A percentile compares a stretch with the other conserved stretches of the same genome.
Conservation (phyloP, 176 grass and related monocot genomes). For the Oryza officinalis region DNA sequence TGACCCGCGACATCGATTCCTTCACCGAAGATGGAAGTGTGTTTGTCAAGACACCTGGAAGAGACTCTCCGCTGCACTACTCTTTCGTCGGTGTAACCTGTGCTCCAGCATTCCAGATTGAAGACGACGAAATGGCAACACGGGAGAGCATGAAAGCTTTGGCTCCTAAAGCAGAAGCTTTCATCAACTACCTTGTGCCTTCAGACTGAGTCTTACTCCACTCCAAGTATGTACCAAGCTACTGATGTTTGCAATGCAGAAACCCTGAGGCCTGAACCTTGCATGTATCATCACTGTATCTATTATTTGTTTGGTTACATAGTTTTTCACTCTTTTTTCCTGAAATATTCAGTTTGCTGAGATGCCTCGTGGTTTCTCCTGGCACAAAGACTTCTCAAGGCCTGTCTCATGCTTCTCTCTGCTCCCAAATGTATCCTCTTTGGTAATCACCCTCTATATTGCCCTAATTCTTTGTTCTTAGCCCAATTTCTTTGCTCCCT, state of each 20-base stretch:
- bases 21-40: conserved; percentile 52
- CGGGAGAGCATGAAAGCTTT: conserved; percentile 55
- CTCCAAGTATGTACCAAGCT: not conserved
- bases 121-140: conserved; percentile 72
- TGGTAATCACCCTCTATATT: not conserved
- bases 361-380: too few relatives aligned
- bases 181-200: conserved; percentile 73
- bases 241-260: not conserved
- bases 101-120: conserved; percentile 65
- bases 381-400: too few relatives aligned
- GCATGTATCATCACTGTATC: not conserved
- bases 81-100: conserved; percentile 84
- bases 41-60: conserved; percentile 47
- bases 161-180: conserved; percentile 60
- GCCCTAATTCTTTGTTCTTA: too few relatives aligned
- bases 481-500: too few relatives aligned
- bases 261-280: not conserved
- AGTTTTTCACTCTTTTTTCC: not conserved
- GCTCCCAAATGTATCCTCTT: not conserved
- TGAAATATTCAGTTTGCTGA: too few relatives aligned
- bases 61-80: conserved; percentile 70
- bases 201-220: conserved; percentile 23
- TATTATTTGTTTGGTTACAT: not conserved
- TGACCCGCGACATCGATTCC: conserved; percentile 53
- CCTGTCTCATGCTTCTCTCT: too few relatives aligned